Evolutionary conservation across 2,329 filamentous ascomycete genomes (phyloP), one percentile per base, ranked within the genome.

Genomic region (Penicillium glabrum): DNA sequence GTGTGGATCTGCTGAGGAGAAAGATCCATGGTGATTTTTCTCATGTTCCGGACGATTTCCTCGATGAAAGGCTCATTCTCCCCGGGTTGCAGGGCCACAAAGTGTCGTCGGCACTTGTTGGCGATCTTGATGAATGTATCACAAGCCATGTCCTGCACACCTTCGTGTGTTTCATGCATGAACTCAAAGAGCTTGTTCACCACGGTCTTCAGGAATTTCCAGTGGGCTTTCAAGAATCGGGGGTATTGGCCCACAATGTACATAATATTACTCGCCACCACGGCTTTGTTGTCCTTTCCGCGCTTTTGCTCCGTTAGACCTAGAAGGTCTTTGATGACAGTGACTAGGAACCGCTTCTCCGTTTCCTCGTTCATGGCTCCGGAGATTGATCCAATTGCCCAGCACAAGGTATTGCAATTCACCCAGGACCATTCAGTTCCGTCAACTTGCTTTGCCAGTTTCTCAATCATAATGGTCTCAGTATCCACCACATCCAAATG

Each of bases 121-220:
- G 95, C 96, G 72, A 99, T 99, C 82, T 99, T 99, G 79, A 99
- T 99, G 70, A 99, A 99, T 0, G 95, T 99, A 77, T 99, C 96
- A 74, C 95, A 99, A 69, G 95, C 95, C 96, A 99, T 99, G 77
- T 99, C 95, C 78, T 99, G 96, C 26, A 99, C 95, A 80, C 91
- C 95, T 80, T 99, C 95, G 70, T 99, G 95, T 1, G 95, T 98
- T 77, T 99, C 95, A 75, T 99, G 95, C 95, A 99, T 99, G 73
- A 99, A 99, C 79, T 99, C 95, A 70, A 99, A 99, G 5, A 99
- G 84, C 81, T 99, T 99, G 80, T 99, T 99, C 70, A 99, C 95
- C 19, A 99, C 95, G 2, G 95, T 99, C 86, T 99, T 99, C 55
- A 99, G 82, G 79, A 99, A 99, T 75, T 99, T 99, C 95, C 95